Conservation (phyloP, 306 rosid species). For the Lablab purpureus region DNA sequence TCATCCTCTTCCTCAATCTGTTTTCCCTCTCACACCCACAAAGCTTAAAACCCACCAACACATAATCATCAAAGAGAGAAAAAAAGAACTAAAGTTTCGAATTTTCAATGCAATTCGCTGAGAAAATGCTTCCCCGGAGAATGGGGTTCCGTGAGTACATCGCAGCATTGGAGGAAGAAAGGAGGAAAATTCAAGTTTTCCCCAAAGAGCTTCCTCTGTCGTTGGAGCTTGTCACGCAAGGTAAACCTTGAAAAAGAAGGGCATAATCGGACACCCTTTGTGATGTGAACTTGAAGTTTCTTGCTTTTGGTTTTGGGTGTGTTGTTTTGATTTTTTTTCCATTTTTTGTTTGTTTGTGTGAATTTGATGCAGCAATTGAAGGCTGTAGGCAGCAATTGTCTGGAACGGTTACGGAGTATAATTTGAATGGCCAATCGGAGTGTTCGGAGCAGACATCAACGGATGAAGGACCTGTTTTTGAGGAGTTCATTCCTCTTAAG, state of each 20-base stretch:
- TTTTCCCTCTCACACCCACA: conserved; percentile 14
- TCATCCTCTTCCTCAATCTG: conserved; percentile 29
- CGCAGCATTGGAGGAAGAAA: conserved; percentile 71
- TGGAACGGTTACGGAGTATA: conserved; percentile 67
- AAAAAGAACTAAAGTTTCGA: too few species aligned
- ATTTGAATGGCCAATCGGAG: conserved; percentile 77
- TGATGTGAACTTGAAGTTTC: not conserved
- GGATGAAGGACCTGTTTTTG: conserved; percentile 71
- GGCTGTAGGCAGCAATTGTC: conserved; percentile 64
- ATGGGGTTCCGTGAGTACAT: conserved; percentile 66
- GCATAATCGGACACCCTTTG: not conserved
- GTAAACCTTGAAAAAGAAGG: conserved; percentile 38
- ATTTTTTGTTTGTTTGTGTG: not conserved
- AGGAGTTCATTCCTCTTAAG: conserved; percentile 84
- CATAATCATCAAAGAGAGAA: not conserved
- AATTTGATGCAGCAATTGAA: conserved; percentile 68
- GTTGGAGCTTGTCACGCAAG: conserved; percentile 79
- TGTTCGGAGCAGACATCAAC: conserved; percentile 81
- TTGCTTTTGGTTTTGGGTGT: conserved; percentile 26
- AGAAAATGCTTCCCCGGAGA: conserved; percentile 63
- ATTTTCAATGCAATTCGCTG: conserved; percentile 36
- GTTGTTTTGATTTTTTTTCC: not conserved
- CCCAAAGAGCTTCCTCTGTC: conserved; percentile 86
- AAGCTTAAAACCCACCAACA: not conserved
- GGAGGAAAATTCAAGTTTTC: conserved; percentile 73